Evolutionary conservation across 352 stramenopile genomes (phyloP).

Genomic region (Lagenidium sp.): DNA sequence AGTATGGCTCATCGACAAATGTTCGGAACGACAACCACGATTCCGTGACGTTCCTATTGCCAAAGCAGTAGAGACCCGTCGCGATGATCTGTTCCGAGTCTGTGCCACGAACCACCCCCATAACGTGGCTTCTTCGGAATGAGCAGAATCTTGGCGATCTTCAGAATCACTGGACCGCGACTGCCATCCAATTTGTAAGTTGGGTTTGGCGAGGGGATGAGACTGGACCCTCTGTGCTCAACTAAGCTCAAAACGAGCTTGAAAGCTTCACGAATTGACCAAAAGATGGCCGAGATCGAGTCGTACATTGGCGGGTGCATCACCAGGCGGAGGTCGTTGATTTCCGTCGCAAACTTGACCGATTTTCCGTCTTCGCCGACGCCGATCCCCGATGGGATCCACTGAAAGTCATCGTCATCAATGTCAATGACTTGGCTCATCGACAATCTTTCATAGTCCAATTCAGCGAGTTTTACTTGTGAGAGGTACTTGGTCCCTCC

Average conservation of each 20-base stretch:
- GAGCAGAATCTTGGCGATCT: slow-evolving; percentile 39
- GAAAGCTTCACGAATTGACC: slow-evolving; percentile 30
- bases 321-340: slow-evolving; percentile 40
- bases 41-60: slow-evolving; percentile 28
- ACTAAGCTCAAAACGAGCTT: slow-evolving; percentile 12
- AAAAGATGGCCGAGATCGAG: slow-evolving; percentile 22
- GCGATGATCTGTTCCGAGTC: slow-evolving; percentile 29
- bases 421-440: no score
- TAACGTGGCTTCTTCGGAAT: slow-evolving; percentile 28
- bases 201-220: no score
- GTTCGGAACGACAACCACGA: slow-evolving; percentile 32
- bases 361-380: slow-evolving; percentile 8
- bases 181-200: no score
- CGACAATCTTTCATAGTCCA: no score
- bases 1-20: no score
- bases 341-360: slow-evolving; percentile 25
- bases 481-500: no score
- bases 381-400: slow-evolving; percentile 27
- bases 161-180: no score
- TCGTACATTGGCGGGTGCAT: slow-evolving; percentile 20
- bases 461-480: no score
- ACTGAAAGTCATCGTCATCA: no score
- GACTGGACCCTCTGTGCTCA: neutral
- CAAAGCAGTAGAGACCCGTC: slow-evolving; percentile 44
- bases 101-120: slow-evolving; percentile 31